Evolutionary conservation across 345 rosid species (phyloP).

Genomic region (Excoecaria agallocha): DNA sequence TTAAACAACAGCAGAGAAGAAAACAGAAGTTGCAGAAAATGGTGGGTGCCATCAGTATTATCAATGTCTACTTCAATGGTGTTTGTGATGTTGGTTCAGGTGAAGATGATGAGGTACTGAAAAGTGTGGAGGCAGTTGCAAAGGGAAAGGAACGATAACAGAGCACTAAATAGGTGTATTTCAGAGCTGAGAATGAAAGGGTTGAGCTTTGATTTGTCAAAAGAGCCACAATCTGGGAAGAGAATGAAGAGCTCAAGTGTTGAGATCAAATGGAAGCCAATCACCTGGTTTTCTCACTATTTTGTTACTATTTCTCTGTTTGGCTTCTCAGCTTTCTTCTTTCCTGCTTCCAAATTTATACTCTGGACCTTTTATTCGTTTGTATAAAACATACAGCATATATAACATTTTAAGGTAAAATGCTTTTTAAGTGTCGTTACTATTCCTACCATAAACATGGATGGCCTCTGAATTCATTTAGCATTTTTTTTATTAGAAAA

Average conservation of each 20-base stretch:
- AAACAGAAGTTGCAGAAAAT: slow-evolving; percentile 43
- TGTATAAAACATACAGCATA: no score
- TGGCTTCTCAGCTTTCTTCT: slow-evolving; percentile 58
- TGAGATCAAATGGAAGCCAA: slow-evolving; percentile 89
- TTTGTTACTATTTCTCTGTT: slow-evolving; percentile 57
- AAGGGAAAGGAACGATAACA: slow-evolving; percentile 62
- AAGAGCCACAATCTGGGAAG: slow-evolving; percentile 74
- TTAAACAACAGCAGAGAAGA: slow-evolving; percentile 6
- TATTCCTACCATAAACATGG: no score
- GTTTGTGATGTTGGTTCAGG: slow-evolving; percentile 64
- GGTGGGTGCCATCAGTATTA: slow-evolving; percentile 79
- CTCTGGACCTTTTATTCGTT: slow-evolving; percentile 50
- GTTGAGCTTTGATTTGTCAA: slow-evolving; percentile 75
- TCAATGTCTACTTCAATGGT: slow-evolving; percentile 62
- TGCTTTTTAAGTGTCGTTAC: no score
- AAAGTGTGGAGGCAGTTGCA: slow-evolving; percentile 65
- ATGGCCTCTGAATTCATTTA: no score
- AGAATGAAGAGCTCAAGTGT: slow-evolving; percentile 95
- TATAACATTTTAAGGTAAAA: no score
- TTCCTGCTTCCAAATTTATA: slow-evolving; percentile 62
- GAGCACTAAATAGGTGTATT: slow-evolving; percentile 68
- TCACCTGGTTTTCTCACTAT: slow-evolving; percentile 76
- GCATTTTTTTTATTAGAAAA: no score
- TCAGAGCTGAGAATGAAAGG: slow-evolving; percentile 97
- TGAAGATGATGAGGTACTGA: slow-evolving; percentile 67